Evolutionary conservation across 805 yeast genomes (phyloP), one percentile per base, ranked within the genome.

Genomic region (Babjeviella inositovora): DNA sequence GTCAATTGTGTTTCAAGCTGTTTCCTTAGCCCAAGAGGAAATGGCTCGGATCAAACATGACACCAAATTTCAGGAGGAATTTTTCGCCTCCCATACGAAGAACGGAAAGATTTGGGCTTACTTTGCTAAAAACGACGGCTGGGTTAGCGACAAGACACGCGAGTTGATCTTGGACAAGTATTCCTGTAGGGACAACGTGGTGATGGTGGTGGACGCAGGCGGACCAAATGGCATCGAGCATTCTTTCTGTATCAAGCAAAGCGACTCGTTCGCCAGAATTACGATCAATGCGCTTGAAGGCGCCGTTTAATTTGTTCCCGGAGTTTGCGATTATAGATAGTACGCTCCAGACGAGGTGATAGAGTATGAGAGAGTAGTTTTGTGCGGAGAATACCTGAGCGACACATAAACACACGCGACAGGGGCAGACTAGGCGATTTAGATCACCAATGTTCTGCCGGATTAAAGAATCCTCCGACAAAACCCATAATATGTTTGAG

Each of bases 41-140:
- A 63, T 75, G 66, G 31, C 31, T 4, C 41, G 33, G 4, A 71
- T 75, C 14, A 50, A 50, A 19, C 44, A 53, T n/a, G 66, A 64
- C 21, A 55, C 55, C 33, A 53, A 41, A 6, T 51, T 66, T 28
- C 72, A 76, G 45, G 58, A 57, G 22, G 46, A 59, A 37, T 56
- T 59, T 26, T 57, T 62, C 14, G 30, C 43, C 7, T 33, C 45
- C 8, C 39, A 41, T 20, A 26, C 30, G 8, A 20, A 28, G 7
- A 36, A 35, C 11, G 30, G 35, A 6, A 43, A 39, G 13, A 44
- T 64, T n/a, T 71, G 77, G 77, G 39, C 54, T 4, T 61, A 62
- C 26, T 70, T 69, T 32, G 72, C 75, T 5, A 43, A 41, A n/a
- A 37, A 47, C 14, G 87, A 75, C 38, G 68, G 69, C 36, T 75